A percentile compares a stretch with the other conserved stretches of the same genome.
Evolutionary conservation across 305 asterid genomes (phyloP).

Genomic region (Nicotiana rustica): DNA sequence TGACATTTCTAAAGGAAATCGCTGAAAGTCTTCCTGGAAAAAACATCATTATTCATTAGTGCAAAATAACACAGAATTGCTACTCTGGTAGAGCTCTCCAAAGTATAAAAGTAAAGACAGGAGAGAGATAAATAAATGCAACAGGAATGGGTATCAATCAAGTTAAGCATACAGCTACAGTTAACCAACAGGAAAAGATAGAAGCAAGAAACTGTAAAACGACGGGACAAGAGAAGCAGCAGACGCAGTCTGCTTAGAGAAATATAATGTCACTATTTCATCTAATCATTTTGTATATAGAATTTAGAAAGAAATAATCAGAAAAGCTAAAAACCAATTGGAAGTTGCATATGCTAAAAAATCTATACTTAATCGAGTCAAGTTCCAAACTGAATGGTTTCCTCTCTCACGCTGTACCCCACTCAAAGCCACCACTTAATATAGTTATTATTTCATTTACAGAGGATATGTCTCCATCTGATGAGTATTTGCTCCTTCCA

Average conservation of each 20-base stretch:
- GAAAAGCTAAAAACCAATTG: not conserved
- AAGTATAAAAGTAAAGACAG: not conserved
- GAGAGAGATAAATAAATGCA: not conserved
- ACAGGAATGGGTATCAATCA: conserved; percentile 10
- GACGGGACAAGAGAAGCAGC: not conserved
- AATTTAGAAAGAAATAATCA: not conserved
- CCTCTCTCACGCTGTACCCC: not conserved
- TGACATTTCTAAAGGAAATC: conserved; percentile 82
- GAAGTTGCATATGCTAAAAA: not conserved
- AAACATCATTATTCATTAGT: conserved; percentile 23
- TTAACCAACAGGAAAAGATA: not conserved
- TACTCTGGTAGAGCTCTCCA: not conserved
- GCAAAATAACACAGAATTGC: not conserved
- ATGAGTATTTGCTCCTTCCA: conserved; percentile 8
- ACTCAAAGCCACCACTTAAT: not conserved
- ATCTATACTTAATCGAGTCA: not conserved
- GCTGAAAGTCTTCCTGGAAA: conserved; percentile 85
- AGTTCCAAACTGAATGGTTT: not conserved
- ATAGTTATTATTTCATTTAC: conserved; percentile 15
- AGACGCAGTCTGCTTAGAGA: not conserved
- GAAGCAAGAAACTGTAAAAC: conserved; percentile 6
- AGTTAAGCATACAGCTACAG: conserved; percentile 13
- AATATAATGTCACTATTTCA: not conserved
- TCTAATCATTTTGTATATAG: conserved; percentile 5
- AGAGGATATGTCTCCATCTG: not conserved